These are phyloP conservation scores for Fusarium sp. DNA, from an alignment of 2,329 filamentous ascomycete species.

Conservation along the genomic window DNA sequence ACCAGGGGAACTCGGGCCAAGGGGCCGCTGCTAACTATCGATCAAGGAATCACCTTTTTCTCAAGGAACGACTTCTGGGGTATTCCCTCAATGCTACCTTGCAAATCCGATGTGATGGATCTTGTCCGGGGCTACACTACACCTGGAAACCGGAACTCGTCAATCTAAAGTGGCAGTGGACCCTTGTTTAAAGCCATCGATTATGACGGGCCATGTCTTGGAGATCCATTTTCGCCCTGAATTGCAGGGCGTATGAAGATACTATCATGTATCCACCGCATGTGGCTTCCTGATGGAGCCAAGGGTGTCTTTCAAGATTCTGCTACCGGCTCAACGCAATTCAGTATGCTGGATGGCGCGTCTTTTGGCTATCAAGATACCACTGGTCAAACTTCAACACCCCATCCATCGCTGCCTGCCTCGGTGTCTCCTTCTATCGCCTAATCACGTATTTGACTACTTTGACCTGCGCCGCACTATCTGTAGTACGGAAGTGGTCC, in stretches of 20 bases:
- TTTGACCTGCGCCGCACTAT: background rate
- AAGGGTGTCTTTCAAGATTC: conserved; percentile 41
- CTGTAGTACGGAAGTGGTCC: background rate
- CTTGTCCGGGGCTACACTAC: conserved; percentile 17
- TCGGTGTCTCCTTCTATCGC: background rate
- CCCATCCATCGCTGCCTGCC: background rate
- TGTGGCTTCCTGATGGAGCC: conserved; percentile 30
- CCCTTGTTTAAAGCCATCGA: conserved; percentile 29
- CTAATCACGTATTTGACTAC: background rate
- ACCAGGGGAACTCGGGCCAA: conserved; percentile 15
- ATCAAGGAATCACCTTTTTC: conserved; percentile 22
- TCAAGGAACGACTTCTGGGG: conserved; percentile 31
- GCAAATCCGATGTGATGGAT: conserved; percentile 33
- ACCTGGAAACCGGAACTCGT: conserved; percentile 41
- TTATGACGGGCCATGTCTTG: conserved; percentile 31
- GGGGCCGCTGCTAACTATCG: conserved; percentile 21
- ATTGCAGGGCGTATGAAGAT: conserved; percentile 18
- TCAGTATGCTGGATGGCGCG: conserved; percentile 57
- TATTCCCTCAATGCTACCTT: conserved; percentile 27
- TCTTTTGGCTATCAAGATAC: conserved; percentile 13
- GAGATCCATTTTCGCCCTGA: conserved; percentile 37
- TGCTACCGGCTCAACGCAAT: background rate
- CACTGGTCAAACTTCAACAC: background rate
- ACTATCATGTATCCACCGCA: conserved; percentile 14
- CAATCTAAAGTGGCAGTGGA: conserved; percentile 28